Evolutionary conservation across 345 rosid genomes (phyloP).

Genomic region (Combretum micranthum): DNA sequence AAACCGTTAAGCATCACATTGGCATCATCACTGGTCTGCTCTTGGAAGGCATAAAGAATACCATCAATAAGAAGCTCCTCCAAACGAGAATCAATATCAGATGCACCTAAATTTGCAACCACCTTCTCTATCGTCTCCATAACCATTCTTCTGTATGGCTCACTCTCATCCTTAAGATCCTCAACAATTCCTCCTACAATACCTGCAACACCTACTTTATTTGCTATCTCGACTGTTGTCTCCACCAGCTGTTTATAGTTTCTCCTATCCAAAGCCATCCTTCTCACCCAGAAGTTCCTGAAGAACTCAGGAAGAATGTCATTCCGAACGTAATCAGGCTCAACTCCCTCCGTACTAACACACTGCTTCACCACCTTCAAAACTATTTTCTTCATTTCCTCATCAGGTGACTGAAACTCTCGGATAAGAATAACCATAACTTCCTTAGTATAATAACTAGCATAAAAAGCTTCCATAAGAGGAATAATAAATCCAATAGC

Average conservation of each 20-base stretch:
- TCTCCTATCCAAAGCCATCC: slow-evolving; percentile 96
- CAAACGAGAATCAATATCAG: slow-evolving; percentile 88
- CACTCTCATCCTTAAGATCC: slow-evolving; percentile 97
- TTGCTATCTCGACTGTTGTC: slow-evolving; percentile 95
- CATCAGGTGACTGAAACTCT: slow-evolving; percentile 98
- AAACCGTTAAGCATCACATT: slow-evolving; percentile 99
- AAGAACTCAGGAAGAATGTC: slow-evolving; percentile 96
- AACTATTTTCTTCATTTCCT: slow-evolving; percentile 98
- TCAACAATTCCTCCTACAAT: slow-evolving; percentile 88
- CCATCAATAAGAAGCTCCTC: slow-evolving; percentile 98
- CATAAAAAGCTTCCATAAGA: slow-evolving; percentile 93
- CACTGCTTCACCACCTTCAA: slow-evolving; percentile 98
- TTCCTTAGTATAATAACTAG: slow-evolving; percentile 94
- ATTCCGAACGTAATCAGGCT: slow-evolving; percentile 74
- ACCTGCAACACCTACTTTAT: slow-evolving; percentile 91
- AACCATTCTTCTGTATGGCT: slow-evolving; percentile 87
- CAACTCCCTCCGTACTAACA: slow-evolving; percentile 98
- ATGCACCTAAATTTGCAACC: slow-evolving; percentile 83
- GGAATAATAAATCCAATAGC: slow-evolving; percentile 99
- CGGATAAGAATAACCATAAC: slow-evolving; percentile 90
- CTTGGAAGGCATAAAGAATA: slow-evolving; percentile 97
- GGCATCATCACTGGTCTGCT: slow-evolving; percentile 94
- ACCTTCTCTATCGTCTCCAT: slow-evolving; percentile 99
- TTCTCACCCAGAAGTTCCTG: slow-evolving; percentile 86
- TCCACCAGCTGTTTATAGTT: slow-evolving; percentile 92